These are phyloP conservation scores for Clausena lansium DNA, from an alignment of 345 rosid species.

Conservation along the genomic window DNA sequence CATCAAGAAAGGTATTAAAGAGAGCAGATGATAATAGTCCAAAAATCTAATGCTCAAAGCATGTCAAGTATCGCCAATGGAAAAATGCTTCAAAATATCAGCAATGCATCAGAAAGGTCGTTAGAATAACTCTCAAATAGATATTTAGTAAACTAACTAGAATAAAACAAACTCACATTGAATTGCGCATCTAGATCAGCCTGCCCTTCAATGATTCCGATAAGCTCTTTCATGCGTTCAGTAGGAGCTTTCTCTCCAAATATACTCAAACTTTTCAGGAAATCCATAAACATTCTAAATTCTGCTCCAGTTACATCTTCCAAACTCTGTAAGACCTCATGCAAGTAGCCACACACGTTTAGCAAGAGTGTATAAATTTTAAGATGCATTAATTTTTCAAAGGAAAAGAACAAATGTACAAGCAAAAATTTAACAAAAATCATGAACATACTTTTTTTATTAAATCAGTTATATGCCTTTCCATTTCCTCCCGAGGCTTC, in stretches of 20 bases:
- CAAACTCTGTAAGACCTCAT: slow-evolving; percentile 58
- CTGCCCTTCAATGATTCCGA: slow-evolving; percentile 87
- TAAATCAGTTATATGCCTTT: slow-evolving; percentile 84
- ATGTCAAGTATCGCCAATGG: background rate
- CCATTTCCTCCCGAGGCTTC: slow-evolving; percentile 97
- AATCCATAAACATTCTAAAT: slow-evolving; percentile 98
- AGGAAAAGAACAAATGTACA: background rate
- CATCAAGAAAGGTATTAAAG: background rate
- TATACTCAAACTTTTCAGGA: slow-evolving; percentile 78
- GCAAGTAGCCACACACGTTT: slow-evolving; percentile 12
- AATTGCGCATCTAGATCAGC: slow-evolving; percentile 94
- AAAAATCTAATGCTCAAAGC: background rate
- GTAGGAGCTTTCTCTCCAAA: slow-evolving; percentile 95
- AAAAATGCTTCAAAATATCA: background rate
- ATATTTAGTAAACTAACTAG: background rate
- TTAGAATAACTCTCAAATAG: background rate
- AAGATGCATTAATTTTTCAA: background rate
- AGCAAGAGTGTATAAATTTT: slow-evolving; percentile 3
- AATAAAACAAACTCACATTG: slow-evolving; percentile 50
- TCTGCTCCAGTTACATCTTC: slow-evolving; percentile 97
- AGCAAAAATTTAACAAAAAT: background rate
- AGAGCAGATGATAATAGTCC: background rate
- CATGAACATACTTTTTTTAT: slow-evolving; percentile 64
- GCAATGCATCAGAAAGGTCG: background rate
- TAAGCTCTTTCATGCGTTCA: slow-evolving; percentile 92